These are phyloP conservation scores for Boletellus emodensis DNA, from an alignment of 768 basidiomycete genomes.

Conservation along the genomic window DNA sequence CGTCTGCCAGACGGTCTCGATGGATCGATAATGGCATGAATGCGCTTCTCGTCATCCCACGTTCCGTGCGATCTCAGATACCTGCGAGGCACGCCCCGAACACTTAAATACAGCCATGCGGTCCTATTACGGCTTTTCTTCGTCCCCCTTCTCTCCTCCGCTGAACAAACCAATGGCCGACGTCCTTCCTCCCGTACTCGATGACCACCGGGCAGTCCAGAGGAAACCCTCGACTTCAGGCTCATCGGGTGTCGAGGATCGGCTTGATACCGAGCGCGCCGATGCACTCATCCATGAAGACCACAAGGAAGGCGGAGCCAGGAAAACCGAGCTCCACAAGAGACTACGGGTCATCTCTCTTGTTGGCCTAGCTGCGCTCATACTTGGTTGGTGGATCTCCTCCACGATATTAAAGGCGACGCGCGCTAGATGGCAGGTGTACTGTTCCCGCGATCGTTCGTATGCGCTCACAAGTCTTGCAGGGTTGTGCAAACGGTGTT, in stretches of 20 bases:
- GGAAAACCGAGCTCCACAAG: conserved; percentile 6
- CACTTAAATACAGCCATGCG: not conserved
- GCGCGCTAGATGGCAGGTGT: conserved; percentile 65
- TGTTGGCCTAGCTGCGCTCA: conserved; percentile 49
- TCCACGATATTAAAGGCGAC: conserved; percentile 65
- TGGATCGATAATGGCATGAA: no score
- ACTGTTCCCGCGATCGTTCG: not conserved
- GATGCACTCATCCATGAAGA: conserved; percentile 2
- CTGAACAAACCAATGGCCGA: conserved; percentile 17
- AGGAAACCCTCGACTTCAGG: conserved; percentile 18
- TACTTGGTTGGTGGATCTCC: conserved; percentile 86
- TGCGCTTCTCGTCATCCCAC: no score
- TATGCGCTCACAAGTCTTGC: conserved; percentile 1
- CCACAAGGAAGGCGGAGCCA: conserved; percentile 5
- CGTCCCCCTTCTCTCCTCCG: not conserved
- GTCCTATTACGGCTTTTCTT: conserved; percentile 2
- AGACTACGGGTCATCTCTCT: conserved; percentile 45
- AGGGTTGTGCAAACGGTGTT: conserved; percentile 81
- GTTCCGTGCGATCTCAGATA: no score
- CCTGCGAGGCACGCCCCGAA: no score
- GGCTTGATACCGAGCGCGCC: conserved; percentile 19
- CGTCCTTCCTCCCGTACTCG: not conserved
- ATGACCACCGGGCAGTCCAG: conserved; percentile 9
- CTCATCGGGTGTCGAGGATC: conserved; percentile 11
- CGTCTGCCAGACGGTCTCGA: no score